Evolutionary conservation across 768 basidiomycete species (phyloP), one percentile per base, ranked within the genome.

Genomic region (Lactifluus piperatus): DNA sequence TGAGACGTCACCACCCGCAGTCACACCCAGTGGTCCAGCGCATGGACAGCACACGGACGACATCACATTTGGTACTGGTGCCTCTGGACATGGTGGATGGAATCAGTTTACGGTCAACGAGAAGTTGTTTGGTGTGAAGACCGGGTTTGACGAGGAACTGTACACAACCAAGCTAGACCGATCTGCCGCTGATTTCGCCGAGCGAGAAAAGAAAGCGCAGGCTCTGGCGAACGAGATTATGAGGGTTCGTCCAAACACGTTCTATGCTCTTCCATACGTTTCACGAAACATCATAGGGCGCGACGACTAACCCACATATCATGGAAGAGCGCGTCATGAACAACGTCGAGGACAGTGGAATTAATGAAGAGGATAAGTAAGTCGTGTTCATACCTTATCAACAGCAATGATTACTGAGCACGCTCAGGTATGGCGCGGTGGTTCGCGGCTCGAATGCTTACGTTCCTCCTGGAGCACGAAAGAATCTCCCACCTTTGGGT

Each of bases 291-390:
- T 62, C 61, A 49, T 44, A 92, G 90, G 71, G 78, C 48, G 62
- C 76, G 11, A 76, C 85, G 3, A 84, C 71, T 66, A 98, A 97
- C 72, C 75, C 84, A 0, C 97, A 99, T 71, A 72, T 98, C 51
- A 84, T 87, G 44, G 97, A 98, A 72, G 97, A 98, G 73, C 83
- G 97, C 68, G 76, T 79, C 54, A 73, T 77, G 61, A 65, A 81
- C 59, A 64, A 59, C 36, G 46, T 54, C 16, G 64, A 91, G 68
- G 86, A 88, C 63, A 85, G 80, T 58, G 86, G 84, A 41, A 71
- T 77, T 57, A 93, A 94, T 69, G 97, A 99, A 75, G 97, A 99
- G 72, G 95, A 98, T 76, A 94, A 91, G 95, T 97, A 63, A 67
- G 82, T 69, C 32, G 3, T 16, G 13, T 44, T 24, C 24, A 7